Conservation (phyloP, 139 green algal species). For the Chlamydomonas eustigma region DNA sequence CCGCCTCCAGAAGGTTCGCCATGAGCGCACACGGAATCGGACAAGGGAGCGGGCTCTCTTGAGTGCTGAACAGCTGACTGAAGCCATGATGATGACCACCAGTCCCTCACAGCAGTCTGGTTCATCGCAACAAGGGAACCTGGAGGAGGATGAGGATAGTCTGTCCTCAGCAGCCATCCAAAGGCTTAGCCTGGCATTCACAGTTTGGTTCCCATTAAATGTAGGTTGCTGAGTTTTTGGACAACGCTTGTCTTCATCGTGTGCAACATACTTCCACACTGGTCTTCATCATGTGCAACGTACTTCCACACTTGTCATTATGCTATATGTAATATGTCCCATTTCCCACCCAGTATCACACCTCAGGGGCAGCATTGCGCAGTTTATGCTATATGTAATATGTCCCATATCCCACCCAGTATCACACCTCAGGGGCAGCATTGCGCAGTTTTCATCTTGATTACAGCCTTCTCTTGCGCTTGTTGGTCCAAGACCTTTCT, state of each 20-base stretch:
- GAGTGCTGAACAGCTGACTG: slow-evolving; percentile 59
- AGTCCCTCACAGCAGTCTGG: not conserved
- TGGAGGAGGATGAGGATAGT: not conserved
- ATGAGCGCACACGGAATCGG: slow-evolving; percentile 68
- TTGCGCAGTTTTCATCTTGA: too few species aligned
- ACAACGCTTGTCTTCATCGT: not conserved
- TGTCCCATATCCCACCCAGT: too few species aligned
- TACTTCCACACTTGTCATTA: too few species aligned
- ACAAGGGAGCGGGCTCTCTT: slow-evolving; percentile 76
- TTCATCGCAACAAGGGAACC: not conserved
- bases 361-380: too few species aligned
- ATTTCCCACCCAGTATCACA: too few species aligned
- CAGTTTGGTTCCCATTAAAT: slow-evolving; percentile 51
- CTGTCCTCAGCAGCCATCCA: slow-evolving; percentile 6
- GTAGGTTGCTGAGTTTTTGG: not conserved
- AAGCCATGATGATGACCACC: slow-evolving; percentile 12
- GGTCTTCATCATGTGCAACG: too few species aligned
- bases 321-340: too few species aligned
- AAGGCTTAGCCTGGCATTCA: slow-evolving; percentile 37
- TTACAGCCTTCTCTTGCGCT: too few species aligned
- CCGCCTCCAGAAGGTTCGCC: slow-evolving; percentile 31
- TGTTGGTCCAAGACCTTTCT: too few species aligned
- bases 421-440: too few species aligned
- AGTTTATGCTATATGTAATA: too few species aligned
- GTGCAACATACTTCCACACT: too few species aligned